Conservation (phyloP, 306 rosid genomes). For the Elaeagnus macrophylla region DNA sequence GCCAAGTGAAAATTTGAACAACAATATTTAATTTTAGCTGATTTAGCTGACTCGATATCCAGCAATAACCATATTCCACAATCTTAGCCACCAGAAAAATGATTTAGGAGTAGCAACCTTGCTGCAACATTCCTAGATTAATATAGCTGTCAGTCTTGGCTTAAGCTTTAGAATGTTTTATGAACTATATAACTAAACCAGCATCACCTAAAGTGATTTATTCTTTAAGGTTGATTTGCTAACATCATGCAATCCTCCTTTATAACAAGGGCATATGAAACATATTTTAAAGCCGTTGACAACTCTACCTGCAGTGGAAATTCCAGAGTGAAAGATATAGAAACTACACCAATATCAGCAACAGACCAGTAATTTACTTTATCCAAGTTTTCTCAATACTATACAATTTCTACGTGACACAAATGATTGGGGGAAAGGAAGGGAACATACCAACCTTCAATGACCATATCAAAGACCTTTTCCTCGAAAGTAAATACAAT, state of each 20-base stretch:
- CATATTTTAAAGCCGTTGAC: background rate
- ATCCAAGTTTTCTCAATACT: background rate
- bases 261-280: background rate
- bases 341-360: background rate
- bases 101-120: too few species aligned
- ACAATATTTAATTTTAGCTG: too few species aligned
- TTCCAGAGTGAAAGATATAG: background rate
- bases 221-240: background rate
- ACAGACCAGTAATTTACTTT: background rate
- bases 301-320: background rate
- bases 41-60: too few species aligned
- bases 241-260: background rate
- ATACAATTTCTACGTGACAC: background rate
- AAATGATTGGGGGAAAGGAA: conserved; percentile 2
- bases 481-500: conserved; percentile 81
- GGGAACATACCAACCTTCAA: conserved; percentile 57
- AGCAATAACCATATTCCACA: too few species aligned
- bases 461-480: conserved; percentile 86
- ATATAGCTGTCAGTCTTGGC: too few species aligned
- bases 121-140: too few species aligned
- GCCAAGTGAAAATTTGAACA: too few species aligned
- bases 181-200: background rate
- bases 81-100: too few species aligned
- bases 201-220: background rate
- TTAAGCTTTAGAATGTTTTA: background rate